phyloP scores from a whole-genome alignment of 2,329 filamentous ascomycete species.

The Aaosphaeria pasadenensis region DNA sequence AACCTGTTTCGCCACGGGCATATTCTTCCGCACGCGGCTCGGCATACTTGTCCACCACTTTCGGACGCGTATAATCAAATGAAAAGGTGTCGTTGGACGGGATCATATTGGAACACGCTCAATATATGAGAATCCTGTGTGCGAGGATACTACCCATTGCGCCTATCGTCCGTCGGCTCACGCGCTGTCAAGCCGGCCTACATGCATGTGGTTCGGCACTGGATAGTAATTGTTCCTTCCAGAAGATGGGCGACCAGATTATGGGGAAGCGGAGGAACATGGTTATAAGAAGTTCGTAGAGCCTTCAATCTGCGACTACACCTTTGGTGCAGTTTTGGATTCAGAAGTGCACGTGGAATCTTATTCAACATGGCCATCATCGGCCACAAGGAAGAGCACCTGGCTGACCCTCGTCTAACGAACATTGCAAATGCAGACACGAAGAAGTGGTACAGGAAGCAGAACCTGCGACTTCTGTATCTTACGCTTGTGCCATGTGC shows the following conservation, averaged over 20 bases:
- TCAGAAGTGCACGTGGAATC: background rate
- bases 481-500: background rate
- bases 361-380: background rate
- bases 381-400: conserved; percentile 1
- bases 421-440: background rate
- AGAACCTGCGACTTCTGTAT: background rate
- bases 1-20: too few species aligned
- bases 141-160: background rate
- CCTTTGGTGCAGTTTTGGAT: background rate
- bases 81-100: background rate
- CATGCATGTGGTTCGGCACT: background rate
- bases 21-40: too few species aligned
- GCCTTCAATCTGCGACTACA: background rate
- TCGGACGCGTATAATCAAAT: background rate
- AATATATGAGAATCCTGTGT: background rate
- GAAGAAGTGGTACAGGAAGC: background rate
- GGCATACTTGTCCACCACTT: background rate
- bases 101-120: background rate
- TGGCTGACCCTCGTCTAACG: background rate
- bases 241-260: too few species aligned
- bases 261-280: too few species aligned
- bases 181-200: background rate
- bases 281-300: background rate
- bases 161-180: background rate
- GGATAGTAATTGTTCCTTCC: too few species aligned